Evolutionary conservation across 106 monocot species (phyloP).

Genomic region (Xerophyta viscosa): DNA sequence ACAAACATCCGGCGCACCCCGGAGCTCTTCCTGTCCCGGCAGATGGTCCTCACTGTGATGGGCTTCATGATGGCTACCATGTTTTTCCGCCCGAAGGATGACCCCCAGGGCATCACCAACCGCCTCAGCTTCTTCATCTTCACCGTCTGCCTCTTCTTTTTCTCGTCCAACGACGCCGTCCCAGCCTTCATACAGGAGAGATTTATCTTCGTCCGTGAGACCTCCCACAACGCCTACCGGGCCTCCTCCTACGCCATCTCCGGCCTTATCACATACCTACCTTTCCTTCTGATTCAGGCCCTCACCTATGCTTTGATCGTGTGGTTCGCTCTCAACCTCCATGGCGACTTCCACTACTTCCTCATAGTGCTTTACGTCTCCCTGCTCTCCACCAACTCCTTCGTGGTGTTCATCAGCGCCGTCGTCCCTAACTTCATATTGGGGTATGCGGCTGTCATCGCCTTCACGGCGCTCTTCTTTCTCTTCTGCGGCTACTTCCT

Average conservation of each 20-base stretch:
- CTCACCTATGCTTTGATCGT: conserved; percentile 26
- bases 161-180: conserved; percentile 43
- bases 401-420: conserved; percentile 40
- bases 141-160: conserved; percentile 40
- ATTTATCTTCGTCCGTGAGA: conserved; percentile 46
- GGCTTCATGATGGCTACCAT: conserved; percentile 48
- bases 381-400: conserved; percentile 37
- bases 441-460: conserved; percentile 40
- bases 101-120: conserved; percentile 29
- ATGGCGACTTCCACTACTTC: conserved; percentile 33
- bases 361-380: conserved; percentile 28
- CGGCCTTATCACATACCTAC: conserved; percentile 27
- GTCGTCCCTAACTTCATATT: conserved; percentile 42
- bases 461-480: conserved; percentile 35
- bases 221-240: conserved; percentile 43
- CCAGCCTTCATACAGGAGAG: conserved; percentile 50
- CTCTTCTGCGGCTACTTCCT: conserved; percentile 46
- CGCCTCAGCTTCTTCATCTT: conserved; percentile 47
- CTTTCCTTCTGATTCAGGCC: conserved; percentile 31
- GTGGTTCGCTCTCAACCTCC: conserved; percentile 24
- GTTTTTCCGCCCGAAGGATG: conserved; percentile 29
- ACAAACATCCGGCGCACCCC: conserved; percentile 44
- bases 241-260: conserved; percentile 35
- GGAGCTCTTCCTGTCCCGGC: conserved; percentile 47
- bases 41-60: conserved; percentile 41